Conservation (phyloP, 768 basidiomycete genomes). For the Russula olivacea region DNA sequence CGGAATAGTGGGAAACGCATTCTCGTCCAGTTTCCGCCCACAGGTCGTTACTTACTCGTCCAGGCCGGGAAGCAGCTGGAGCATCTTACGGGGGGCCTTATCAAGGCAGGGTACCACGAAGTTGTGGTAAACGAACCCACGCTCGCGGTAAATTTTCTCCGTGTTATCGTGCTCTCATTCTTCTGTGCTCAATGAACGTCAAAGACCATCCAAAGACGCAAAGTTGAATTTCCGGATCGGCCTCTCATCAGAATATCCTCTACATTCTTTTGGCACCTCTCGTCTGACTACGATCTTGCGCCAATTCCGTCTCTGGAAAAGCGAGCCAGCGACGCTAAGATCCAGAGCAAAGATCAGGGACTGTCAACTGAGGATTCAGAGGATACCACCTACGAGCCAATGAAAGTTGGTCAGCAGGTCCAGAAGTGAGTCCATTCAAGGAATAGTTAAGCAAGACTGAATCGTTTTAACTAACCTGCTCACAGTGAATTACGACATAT, state of each 20-base stretch:
- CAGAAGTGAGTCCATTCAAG: constrained; percentile 55
- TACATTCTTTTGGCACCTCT: constrained; percentile 94
- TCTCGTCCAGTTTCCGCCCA: constrained; percentile 76
- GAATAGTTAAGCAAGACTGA: background rate
- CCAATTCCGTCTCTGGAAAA: constrained; percentile 52
- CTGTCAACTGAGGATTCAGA: constrained; percentile 36
- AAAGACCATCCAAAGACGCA: constrained; percentile 61
- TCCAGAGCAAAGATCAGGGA: constrained; percentile 37
- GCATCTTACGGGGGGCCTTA: constrained; percentile 73
- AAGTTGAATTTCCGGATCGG: constrained; percentile 55
- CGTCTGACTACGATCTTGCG: constrained; percentile 72
- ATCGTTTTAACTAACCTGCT: background rate
- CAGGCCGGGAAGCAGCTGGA: constrained; percentile 97
- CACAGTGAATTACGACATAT: constrained; percentile 75
- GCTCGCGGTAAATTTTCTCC: constrained; percentile 42
- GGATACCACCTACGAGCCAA: constrained; percentile 49
- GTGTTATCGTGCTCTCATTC: background rate
- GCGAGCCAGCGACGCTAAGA: constrained; percentile 42
- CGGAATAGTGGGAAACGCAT: constrained; percentile 90
- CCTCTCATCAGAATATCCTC: constrained; percentile 93
- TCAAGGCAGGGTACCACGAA: constrained; percentile 93
- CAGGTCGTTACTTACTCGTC: constrained; percentile 76
- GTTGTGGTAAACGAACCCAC: constrained; percentile 86
- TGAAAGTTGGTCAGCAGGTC: constrained; percentile 90
- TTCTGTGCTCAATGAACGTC: constrained; percentile 1